Base-by-base conservation (phyloP, 2,329 filamentous ascomycete genomes). In the Paraconiothyrium brasiliense region DNA sequence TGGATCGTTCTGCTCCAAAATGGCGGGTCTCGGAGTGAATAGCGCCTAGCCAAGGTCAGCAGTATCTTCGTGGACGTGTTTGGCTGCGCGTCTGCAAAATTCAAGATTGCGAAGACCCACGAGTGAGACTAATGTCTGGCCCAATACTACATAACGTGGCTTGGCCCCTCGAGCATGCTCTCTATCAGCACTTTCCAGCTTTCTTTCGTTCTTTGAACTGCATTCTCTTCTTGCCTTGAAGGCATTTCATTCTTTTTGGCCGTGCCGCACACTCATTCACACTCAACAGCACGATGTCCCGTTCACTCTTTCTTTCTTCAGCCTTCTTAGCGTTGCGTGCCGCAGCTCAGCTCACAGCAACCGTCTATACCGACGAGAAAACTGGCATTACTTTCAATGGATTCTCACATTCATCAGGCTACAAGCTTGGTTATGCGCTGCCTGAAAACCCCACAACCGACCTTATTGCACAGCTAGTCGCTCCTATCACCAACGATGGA, bases 401-500 rank as follows among this genome's bases (percentile, higher is more conserved):
- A 48, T 63, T 66, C 57, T 62, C 78, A 34, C 67, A 77, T 30
- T 66, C 67, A 14, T 80, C 80, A 1, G 81, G 80, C 27, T 86
- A 78, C 69, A 78, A 71, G 30, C 83, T 86, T 58, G 84, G 84
- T 68, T 78, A 87, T 43, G 84, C 83, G 1, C 71, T 86, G 2
- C 85, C 85, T 1, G 78, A 84, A 62, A 81, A 76, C 11, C 73
- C 82, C 14, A 79, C 74, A 1, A 80, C 80, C 11, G 86, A 88
- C 71, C 82, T 87, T 65, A 85, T 88, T 61, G 84, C 82, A 8
- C 84, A 87, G 68, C 79, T 88, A 48, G 69, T 75, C 54, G 72
- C 67, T 13, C 76, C 75, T 13, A 81, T 85, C 20, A 80, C 82
- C 59, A 78, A 82, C 60, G 79, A 76, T 22, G 76, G 73, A 2